Percentiles rank a stretch among this genome's conserved stretches.
These are phyloP conservation scores for Ramaria sp. DNA, from an alignment of 768 basidiomycete species.

Conservation along the genomic window DNA sequence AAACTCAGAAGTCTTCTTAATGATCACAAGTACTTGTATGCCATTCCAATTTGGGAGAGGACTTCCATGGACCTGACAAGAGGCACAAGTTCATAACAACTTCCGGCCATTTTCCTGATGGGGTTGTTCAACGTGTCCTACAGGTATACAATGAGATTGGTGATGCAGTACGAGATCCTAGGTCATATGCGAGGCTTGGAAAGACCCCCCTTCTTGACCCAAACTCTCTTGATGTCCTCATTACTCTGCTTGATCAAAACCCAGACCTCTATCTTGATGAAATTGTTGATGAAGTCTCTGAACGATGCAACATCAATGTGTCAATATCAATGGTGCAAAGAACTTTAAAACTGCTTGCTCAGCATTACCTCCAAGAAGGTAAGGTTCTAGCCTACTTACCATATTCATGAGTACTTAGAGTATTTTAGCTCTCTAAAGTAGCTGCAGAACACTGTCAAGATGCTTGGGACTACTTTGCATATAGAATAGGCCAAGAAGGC, in stretches of 20 bases:
- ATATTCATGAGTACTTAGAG: background rate
- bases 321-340: background rate
- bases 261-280: no score
- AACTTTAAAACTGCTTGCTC: constrained; percentile 2
- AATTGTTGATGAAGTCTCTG: background rate
- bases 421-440: background rate
- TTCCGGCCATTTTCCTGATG: no score
- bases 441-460: constrained; percentile 1
- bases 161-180: background rate
- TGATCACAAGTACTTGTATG: no score
- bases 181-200: background rate
- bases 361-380: constrained; percentile 4
- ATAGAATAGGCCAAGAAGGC: background rate
- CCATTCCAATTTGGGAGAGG: no score
- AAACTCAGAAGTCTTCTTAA: no score
- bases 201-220: no score
- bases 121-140: constrained; percentile 4
- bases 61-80: no score
- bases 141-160: background rate
- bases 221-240: background rate
- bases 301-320: no score
- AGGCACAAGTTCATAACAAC: no score
- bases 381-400: background rate
- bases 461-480: background rate
- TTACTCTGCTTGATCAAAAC: background rate